These are phyloP conservation scores for Polysphondylium violaceum DNA, from an alignment of 78 protist genomes.

Conservation along the genomic window DNA sequence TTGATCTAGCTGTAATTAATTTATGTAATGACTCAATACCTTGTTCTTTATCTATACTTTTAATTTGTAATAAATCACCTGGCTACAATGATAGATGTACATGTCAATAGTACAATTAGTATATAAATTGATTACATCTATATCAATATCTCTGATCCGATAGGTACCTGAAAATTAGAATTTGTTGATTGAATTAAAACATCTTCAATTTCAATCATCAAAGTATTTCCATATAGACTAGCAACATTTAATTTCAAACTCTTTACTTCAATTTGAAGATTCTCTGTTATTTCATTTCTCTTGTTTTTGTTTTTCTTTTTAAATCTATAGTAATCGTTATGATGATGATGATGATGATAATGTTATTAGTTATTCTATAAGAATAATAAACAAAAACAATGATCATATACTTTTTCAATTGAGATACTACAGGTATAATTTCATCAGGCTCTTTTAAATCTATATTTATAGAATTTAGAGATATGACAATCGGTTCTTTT, in stretches of 20 bases:
- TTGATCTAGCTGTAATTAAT: conserved; percentile 60
- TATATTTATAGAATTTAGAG: conserved; percentile 24
- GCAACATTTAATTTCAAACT: conserved; percentile 24
- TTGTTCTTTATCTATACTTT: conserved; percentile 56
- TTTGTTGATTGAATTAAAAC: conserved; percentile 63
- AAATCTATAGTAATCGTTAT: conserved; percentile 1
- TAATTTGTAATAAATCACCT: conserved; percentile 46
- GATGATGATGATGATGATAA: not conserved
- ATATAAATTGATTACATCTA: not conserved
- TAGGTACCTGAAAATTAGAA: conserved; percentile 37
- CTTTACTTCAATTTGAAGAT: conserved; percentile 67
- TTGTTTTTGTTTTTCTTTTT: conserved; percentile 64
- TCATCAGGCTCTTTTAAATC: conserved; percentile 69
- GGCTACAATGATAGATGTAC: not conserved
- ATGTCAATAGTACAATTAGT: not conserved
- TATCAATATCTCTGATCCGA: too few relatives aligned
- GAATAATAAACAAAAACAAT: not conserved
- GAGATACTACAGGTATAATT: conserved; percentile 47
- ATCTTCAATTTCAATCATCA: conserved; percentile 56
- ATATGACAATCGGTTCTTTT: conserved; percentile 51
- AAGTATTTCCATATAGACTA: conserved; percentile 27
- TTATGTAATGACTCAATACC: conserved; percentile 70
- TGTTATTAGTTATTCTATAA: not conserved
- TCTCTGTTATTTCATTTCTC: conserved; percentile 78
- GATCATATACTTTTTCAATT: conserved; percentile 60